Base-by-base conservation (phyloP, 169 alveolate species). In the Eimeria praecox region DNA sequence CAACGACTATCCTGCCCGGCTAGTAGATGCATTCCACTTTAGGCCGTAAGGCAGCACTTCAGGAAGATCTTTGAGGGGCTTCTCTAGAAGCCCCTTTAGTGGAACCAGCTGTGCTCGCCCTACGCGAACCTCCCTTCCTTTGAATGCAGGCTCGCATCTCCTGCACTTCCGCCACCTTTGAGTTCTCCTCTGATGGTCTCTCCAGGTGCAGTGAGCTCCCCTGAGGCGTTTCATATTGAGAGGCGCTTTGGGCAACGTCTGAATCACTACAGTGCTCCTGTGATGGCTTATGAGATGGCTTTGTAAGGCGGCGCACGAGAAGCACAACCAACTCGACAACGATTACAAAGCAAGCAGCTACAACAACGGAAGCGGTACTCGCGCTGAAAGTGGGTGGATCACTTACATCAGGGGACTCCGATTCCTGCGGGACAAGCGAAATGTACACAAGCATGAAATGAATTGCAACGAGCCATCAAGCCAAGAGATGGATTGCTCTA, bases 1-100 rank as follows among this genome's bases (percentile, higher is more conserved):
- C 80, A 0, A 18, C 24, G 30, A 24, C 20, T 2, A 24, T 9
- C 35, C 64, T 44, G 35, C 38, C 38, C n/a, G 14, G 87, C 49
- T 24, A 14, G 27, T 42, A 24, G 87, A 40, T 18, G 40, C 59
- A 12, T 9, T 12, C 44, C 6, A 14, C 44, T 10, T 24, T 77
- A 40, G 42, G 30, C 42, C 40, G 0, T 33, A 10, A 24, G 64
- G 24, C 0, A 40, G 46, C 22, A 0, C 0, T 77, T 35, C 22
- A 77, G 18, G 87, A 77, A 22, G 87, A 22, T 77, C 87, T 77
- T 44, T 44, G 64, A 27, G 87, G 87, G 24, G 64, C 87, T 3
- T 27, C 87, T 42, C 87, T 44, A 35, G 87, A n/a, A 24, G 87
- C 62, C 38, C 64, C 87, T 22, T 8, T 77, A 16, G 87, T 4